Percentiles rank a stretch among this genome's conserved stretches.
These are phyloP conservation scores for Colletotrichum neosansevieriae DNA, from an alignment of 2,329 filamentous ascomycete genomes.

Conservation along the genomic window DNA sequence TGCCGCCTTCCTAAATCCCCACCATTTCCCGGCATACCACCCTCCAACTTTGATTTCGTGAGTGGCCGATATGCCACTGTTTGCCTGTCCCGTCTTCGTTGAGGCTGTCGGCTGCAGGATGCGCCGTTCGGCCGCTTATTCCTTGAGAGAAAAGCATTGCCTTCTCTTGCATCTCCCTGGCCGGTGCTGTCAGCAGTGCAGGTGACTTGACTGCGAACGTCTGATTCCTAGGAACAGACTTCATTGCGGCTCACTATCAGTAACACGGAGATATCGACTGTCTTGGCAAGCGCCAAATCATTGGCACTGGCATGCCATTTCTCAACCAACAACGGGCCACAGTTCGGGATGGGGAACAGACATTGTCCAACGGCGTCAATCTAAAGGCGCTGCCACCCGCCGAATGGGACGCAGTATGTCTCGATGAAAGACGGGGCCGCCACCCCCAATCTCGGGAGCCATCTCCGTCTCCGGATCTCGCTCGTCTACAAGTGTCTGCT, in stretches of 20 bases:
- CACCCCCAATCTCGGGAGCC: conserved; percentile 27
- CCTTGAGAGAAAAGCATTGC: not conserved
- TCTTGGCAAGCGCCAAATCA: conserved; percentile 23
- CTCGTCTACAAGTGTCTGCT: conserved; percentile 6
- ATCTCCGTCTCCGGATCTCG: conserved; percentile 18
- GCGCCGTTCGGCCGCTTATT: not conserved
- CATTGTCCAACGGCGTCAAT: conserved; percentile 23
- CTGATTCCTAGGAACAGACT: not conserved
- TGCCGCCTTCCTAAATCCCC: not conserved
- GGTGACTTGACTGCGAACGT: not conserved
- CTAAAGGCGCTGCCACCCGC: conserved; percentile 17
- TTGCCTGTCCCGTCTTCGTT: not conserved
- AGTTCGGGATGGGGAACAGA: conserved; percentile 26
- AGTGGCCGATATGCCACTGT: not conserved
- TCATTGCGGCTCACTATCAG: no score
- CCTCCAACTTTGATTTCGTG: not conserved
- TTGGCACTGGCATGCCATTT: not conserved
- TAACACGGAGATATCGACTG: not conserved
- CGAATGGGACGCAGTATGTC: conserved; percentile 26
- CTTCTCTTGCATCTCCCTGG: not conserved
- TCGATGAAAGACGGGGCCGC: conserved; percentile 27
- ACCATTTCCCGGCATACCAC: conserved; percentile 15
- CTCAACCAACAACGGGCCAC: conserved; percentile 20
- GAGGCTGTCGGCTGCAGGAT: not conserved
- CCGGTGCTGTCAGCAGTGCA: not conserved